Conservation (phyloP, 75 land plant species). For the Cunninghamia lanceolata region DNA sequence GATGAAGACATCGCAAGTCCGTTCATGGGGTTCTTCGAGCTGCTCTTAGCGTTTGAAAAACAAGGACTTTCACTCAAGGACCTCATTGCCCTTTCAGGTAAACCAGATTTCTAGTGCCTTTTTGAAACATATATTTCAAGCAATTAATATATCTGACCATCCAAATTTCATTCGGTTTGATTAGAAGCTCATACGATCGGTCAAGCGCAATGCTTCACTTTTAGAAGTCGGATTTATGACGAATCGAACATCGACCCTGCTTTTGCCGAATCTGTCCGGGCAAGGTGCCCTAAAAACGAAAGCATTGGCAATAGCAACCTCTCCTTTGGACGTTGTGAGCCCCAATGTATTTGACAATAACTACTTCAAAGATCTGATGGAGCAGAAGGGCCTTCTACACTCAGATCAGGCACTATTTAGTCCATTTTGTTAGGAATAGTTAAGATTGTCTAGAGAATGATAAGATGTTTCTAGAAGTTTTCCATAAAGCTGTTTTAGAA, state of each 20-base stretch:
- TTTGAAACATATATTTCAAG: background rate
- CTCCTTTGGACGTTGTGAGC: background rate
- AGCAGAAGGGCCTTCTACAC: background rate
- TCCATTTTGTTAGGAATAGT: too few species aligned
- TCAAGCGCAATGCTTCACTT: conserved; percentile 18
- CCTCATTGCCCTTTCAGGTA: conserved; percentile 28
- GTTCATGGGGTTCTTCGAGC: background rate
- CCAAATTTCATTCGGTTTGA: background rate
- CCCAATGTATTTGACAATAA: background rate
- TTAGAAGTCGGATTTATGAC: conserved; percentile 21
- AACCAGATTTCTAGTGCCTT: background rate
- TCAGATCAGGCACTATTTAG: background rate
- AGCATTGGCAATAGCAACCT: background rate
- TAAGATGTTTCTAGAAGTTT: too few species aligned
- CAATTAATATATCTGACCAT: background rate
- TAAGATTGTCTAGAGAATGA: too few species aligned
- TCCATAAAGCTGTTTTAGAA: too few species aligned
- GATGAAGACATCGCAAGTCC: conserved; percentile 12
- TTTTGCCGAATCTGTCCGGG: background rate
- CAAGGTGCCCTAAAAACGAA: conserved; percentile 15
- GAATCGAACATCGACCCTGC: background rate
- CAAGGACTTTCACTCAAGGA: conserved; percentile 21
- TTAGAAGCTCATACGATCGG: conserved; percentile 28
- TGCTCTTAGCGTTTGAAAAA: background rate
- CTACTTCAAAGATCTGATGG: background rate